Conservation (phyloP, 2,329 filamentous ascomycete species). For the Colletotrichum falcatum region DNA sequence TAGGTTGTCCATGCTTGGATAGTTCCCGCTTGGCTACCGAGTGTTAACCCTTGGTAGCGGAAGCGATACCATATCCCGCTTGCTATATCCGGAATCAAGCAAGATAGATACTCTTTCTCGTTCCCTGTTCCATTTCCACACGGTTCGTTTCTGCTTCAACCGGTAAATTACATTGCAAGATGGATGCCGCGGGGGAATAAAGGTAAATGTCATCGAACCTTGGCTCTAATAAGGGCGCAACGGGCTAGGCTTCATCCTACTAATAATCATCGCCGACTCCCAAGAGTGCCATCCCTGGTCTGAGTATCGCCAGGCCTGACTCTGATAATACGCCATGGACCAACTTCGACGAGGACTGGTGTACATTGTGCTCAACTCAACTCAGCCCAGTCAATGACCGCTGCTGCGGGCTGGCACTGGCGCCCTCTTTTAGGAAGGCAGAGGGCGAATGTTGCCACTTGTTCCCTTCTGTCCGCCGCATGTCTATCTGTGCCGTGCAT, state of each 20-base stretch:
- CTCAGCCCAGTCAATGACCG: slow-evolving; percentile 3
- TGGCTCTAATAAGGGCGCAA: not conserved
- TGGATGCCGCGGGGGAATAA: not conserved
- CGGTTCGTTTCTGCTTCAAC: not conserved
- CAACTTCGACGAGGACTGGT: not conserved
- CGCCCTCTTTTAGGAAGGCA: not conserved
- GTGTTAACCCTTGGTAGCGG: not conserved
- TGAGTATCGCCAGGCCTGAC: slow-evolving; percentile 11
- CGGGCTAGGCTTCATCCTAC: slow-evolving; percentile 14
- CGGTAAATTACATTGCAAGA: not conserved
- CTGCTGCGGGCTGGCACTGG: slow-evolving; percentile 11
- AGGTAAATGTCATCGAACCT: not conserved
- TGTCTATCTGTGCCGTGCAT: not conserved
- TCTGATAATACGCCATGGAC: not conserved
- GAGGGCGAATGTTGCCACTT: not conserved
- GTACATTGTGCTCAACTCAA: not conserved
- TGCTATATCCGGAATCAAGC: not conserved
- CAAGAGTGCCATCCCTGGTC: not conserved
- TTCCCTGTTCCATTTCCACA: not conserved
- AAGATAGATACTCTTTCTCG: not conserved
- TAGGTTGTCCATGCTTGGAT: not conserved
- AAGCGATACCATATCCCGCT: not conserved
- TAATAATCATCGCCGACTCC: not conserved
- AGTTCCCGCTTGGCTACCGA: not conserved
- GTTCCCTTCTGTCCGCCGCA: not conserved